phyloP scores from a whole-genome alignment of 306 rosid genomes.

The peach (Prunus persica) region Prunus_persica_NCBIv2 NC_034009.1:41791001-41791500 shows the following conservation, averaged over 20 bases:
- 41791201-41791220: not conserved
- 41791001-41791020: not conserved
- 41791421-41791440: not conserved
- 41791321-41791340: not conserved
- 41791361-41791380: not conserved
- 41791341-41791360: not conserved
- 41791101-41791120: not conserved
- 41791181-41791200: not conserved
- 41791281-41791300: not conserved
- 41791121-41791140: not conserved
- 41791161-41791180: not conserved
- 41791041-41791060: not conserved
- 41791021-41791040: not conserved
- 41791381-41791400: not conserved
- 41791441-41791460: not conserved
- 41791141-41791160: not conserved
- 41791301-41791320: not conserved
- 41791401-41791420: not conserved
- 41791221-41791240: not conserved
- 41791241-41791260: not conserved
- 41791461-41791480: not conserved
- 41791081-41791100: not conserved
- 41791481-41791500: not conserved
- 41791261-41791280: not conserved
- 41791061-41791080: not conserved